Percentiles rank a stretch among this genome's conserved stretches.
Conservation (phyloP, 257 asterid species). For the Mentha longifolia region DNA sequence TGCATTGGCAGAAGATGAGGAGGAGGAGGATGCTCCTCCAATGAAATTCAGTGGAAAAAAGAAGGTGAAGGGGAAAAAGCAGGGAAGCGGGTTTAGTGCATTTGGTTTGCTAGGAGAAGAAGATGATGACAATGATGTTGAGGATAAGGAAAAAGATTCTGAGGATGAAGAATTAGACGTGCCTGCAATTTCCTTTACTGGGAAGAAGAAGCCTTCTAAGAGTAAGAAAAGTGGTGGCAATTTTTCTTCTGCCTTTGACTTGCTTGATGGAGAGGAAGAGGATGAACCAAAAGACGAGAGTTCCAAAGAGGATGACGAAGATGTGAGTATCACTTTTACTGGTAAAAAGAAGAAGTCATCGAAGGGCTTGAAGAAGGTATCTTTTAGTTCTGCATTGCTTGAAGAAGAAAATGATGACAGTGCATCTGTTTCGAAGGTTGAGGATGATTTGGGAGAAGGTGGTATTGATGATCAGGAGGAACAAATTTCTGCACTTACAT, state of each 20-base stretch:
- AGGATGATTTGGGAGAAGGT: slow-evolving; percentile 46
- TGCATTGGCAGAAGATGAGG: slow-evolving; percentile 48
- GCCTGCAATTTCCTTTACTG: slow-evolving; percentile 55
- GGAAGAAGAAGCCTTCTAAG: slow-evolving; percentile 75
- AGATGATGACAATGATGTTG: slow-evolving; percentile 51
- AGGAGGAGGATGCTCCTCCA: slow-evolving; percentile 49
- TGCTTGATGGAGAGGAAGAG: slow-evolving; percentile 55
- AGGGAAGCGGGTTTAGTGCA: slow-evolving; percentile 43
- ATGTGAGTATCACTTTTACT: slow-evolving; percentile 48
- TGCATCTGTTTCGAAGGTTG: slow-evolving; percentile 42
- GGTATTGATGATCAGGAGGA: slow-evolving; percentile 53
- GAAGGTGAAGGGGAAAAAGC: slow-evolving; percentile 67
- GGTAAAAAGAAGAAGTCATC: slow-evolving; percentile 80
- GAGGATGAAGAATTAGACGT: slow-evolving; percentile 52
- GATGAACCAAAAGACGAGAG: slow-evolving; percentile 42
- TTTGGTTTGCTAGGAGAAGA: slow-evolving; percentile 69
- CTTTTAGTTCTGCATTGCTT: slow-evolving; percentile 48
- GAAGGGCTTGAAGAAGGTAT: slow-evolving; percentile 54
- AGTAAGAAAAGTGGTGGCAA: slow-evolving; percentile 52
- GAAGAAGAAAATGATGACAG: slow-evolving; percentile 55
- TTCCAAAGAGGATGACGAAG: slow-evolving; percentile 63
- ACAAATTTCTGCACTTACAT: slow-evolving; percentile 46
- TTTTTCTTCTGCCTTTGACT: slow-evolving; percentile 48
- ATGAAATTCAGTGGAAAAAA: slow-evolving; percentile 61
- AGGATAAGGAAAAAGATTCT: slow-evolving; percentile 43